Base-by-base conservation (phyloP, 1,284 basidiomycete genomes). In the Kwoniella shivajii region DNA sequence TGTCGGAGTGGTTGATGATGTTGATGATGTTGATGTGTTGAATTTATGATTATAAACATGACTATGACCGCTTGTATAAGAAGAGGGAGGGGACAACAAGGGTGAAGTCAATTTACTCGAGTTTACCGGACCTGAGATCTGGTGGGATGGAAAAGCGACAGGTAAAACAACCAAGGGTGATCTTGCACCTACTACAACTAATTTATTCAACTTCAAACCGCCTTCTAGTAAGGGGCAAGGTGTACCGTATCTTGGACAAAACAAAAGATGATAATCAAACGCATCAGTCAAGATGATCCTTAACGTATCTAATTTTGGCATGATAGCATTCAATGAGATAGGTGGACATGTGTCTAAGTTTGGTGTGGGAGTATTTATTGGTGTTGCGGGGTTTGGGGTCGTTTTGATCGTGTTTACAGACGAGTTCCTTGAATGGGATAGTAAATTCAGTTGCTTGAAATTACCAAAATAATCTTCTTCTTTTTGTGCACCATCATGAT, bases 241-340 rank as follows among this genome's bases (percentile, higher is more conserved):
- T 6, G 30, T 38, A 22, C 47, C 42, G 29, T 50, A 57, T 24
- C 56, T 24, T 20, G 56, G 49, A 50, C 59, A 61, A 30, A 61
- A 61, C 24, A 53, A 47, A 10, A 44, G 37, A 37, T 61, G 59
- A 34, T 61, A 61, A 39, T 61, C 59, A 43, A 42, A 61, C 20
- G 27, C 55, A 24, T 57, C 52, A 2, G 52, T 31, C 22, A 61
- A 45, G 38, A 57, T 45, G 31, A 61, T 50, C 30, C 48, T n/a
- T 10, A 61, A 34, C 10, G 26, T 49, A 1, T 47, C 20, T 11
- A 61, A 38, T 14, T 42, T 29, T 2, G 59, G 59, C 44, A 54
- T 42, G 14, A 61, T 34, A 4, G 22, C 30, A 24, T 31, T 50
- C 11, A 61, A 43, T 11, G 59, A 22, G 2, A 55, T 37, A 26